These are phyloP conservation scores for Alternaria tenuissima DNA, from an alignment of 2,329 filamentous ascomycete genomes.

Conservation along the genomic window DNA sequence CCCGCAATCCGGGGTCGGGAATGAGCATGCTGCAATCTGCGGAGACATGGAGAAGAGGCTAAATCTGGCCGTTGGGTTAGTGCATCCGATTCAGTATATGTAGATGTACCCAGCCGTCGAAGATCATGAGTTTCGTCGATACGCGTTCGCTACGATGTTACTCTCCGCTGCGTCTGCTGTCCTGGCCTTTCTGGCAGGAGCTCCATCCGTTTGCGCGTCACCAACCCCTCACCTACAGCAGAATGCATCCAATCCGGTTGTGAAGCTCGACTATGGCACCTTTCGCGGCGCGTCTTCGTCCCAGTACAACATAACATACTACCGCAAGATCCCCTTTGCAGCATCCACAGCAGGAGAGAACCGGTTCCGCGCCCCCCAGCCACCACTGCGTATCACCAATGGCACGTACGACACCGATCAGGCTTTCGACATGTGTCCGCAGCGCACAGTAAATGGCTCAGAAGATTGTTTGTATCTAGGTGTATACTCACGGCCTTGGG, in stretches of 20 bases:
- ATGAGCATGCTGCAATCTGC: slow-evolving; percentile 25
- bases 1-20: slow-evolving; percentile 29
- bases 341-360: slow-evolving; percentile 66
- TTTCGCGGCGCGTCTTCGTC: slow-evolving; percentile 63
- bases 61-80: slow-evolving; percentile 12
- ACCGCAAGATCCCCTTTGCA: slow-evolving; percentile 68
- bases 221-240: slow-evolving; percentile 9
- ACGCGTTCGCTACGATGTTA: slow-evolving; percentile 21
- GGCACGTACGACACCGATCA: slow-evolving; percentile 64
- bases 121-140: neutral
- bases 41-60: slow-evolving; percentile 37
- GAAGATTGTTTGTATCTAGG: slow-evolving; percentile 71
- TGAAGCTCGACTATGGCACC: slow-evolving; percentile 49
- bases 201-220: slow-evolving; percentile 18
- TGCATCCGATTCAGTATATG: neutral
- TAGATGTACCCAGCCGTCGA: neutral
- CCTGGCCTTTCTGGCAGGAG: slow-evolving; percentile 16
- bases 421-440: slow-evolving; percentile 66
- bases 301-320: slow-evolving; percentile 66
- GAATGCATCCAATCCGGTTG: slow-evolving; percentile 27
- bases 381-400: slow-evolving; percentile 58
- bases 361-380: slow-evolving; percentile 68
- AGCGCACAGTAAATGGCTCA: slow-evolving; percentile 63
- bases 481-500: slow-evolving; percentile 67
- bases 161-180: slow-evolving; percentile 6